Evolutionary conservation across 306 rosid species (phyloP), one percentile per base, ranked within the genome.

Genomic region (Fragaria ananassa): DNA sequence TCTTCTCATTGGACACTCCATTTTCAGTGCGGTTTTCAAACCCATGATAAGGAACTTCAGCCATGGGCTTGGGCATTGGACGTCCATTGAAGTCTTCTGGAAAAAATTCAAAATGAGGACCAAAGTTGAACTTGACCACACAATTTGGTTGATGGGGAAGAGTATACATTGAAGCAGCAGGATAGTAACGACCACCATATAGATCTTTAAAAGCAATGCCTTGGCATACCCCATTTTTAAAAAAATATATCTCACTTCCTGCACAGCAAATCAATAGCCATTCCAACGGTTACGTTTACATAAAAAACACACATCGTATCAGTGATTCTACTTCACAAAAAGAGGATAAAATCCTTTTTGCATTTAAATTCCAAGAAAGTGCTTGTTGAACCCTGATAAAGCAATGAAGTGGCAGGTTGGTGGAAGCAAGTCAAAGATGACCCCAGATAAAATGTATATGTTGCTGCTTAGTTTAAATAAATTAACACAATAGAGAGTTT

Each of bases 81-180:
- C 97, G 81, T 42, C 82, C 97, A 19, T 71, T 53, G 37, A 92
- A 91, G 81, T 88, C 96, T 76, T 84, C 79, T 0, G 93, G 97
- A 82, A 92, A 92, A 74, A 69, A 81, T 68, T 92, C 93, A 44
- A 92, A 96, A 68, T 96, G 88, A 3, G 97, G 99, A 80, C 99
- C 97, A 39, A 96, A 96, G 85, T 96, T 96, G 92, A 96, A 96
- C 88, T 86, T 88, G 67, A 96, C 96, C 8, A 81, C 81, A 87
- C 99, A 96, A 83, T 91, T 96, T 50, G 92, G 91, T 81, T 91
- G 97, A 82, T 87, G 88, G 60, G 99, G 99, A 46, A 91, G 93
- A 34, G 97, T 96, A 76, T 77, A 92, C 98, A 96, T 89, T 69
- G 99, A 96, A 66, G 99, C 98, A 70, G 97, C 97, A 54, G 97